These are phyloP conservation scores for Cylindrodendrum hubeiense DNA, from an alignment of 2,329 filamentous ascomycete genomes.

Conservation along the genomic window DNA sequence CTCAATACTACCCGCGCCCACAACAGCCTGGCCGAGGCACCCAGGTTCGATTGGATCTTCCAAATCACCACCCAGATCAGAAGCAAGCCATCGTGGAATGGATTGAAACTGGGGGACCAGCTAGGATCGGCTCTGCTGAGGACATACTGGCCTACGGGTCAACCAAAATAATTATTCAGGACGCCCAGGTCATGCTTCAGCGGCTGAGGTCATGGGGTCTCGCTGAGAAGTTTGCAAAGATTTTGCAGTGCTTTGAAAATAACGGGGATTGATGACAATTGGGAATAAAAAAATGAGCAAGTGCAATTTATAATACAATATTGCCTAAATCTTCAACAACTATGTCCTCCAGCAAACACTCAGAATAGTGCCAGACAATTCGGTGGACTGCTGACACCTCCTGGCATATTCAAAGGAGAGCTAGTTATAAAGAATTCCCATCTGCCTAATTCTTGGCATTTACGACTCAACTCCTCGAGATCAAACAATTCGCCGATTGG, in stretches of 20 bases:
- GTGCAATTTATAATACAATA: neutral
- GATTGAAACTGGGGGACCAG: conserved; percentile 42
- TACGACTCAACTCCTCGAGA: conserved; percentile 52
- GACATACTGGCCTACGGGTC: conserved; percentile 36
- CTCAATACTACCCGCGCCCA: conserved; percentile 36
- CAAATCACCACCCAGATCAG: conserved; percentile 22
- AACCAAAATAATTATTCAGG: conserved; percentile 35
- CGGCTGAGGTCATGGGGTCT: conserved; percentile 43
- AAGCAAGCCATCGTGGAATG: conserved; percentile 31
- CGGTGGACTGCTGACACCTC: conserved; percentile 59
- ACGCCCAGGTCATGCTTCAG: conserved; percentile 42
- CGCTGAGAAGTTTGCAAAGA: conserved; percentile 46
- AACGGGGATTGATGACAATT: neutral
- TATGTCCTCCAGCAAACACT: neutral
- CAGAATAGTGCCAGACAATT: conserved; percentile 59
- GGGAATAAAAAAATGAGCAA: too few relatives aligned
- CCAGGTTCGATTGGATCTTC: conserved; percentile 36
- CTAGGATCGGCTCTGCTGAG: conserved; percentile 37
- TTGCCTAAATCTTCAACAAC: neutral
- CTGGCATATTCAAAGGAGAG: conserved; percentile 60
- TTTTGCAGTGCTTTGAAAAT: conserved; percentile 32
- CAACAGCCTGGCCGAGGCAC: neutral
- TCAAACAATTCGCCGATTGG: conserved; percentile 52
- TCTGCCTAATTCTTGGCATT: conserved; percentile 62
- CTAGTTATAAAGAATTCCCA: conserved; percentile 63